Evolutionary conservation across 139 green algal species (phyloP), one percentile per base, ranked within the genome.

Genomic region (Parachlorella kessleri): DNA sequence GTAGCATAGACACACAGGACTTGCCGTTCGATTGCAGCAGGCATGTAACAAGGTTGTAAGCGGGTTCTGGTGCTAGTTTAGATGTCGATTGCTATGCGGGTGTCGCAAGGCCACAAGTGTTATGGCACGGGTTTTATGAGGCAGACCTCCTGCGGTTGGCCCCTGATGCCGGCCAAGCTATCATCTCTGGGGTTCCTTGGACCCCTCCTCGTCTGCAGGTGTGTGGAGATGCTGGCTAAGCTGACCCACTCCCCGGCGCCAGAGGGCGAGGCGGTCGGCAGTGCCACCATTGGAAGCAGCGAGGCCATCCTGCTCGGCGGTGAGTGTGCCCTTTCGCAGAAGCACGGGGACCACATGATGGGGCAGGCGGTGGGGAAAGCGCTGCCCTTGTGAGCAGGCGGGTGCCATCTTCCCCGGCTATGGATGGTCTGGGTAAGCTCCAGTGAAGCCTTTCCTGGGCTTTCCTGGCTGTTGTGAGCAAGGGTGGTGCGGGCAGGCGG

Each of bases 271-370:
- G 30, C 78, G 3, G 76, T 84, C 33, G 87, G 83, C 54, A 87
- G 83, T 6, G 70, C 86, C 40, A 91, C 84, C 64, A 66, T 92
- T 24, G 91, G 91, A 32, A 89, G 76, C 74, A 88, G 73, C 39
- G 91, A 95, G 77, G 91, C 90, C 28, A 92, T 94, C 74, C 86
- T 95, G 89, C 85, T 94, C 73, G 85, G 73, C 18, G 66, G 75
- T 81, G 73, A n/a, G n/a, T n/a, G n/a, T n/a, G n/a, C n/a, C n/a
- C n/a, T n/a, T n/a, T n/a, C n/a, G n/a, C n/a, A n/a, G n/a, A n/a
- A n/a, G n/a, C n/a, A n/a, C n/a, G n/a, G n/a, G n/a, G n/a, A n/a
- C n/a, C n/a, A n/a, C n/a, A n/a, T n/a, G n/a, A n/a, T n/a, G n/a
- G n/a, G n/a, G n/a, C n/a, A n/a, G n/a, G n/a, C n/a, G n/a, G n/a